Conservation (phyloP, 176 grass and related monocot genomes). For the Carex parvula region DNA sequence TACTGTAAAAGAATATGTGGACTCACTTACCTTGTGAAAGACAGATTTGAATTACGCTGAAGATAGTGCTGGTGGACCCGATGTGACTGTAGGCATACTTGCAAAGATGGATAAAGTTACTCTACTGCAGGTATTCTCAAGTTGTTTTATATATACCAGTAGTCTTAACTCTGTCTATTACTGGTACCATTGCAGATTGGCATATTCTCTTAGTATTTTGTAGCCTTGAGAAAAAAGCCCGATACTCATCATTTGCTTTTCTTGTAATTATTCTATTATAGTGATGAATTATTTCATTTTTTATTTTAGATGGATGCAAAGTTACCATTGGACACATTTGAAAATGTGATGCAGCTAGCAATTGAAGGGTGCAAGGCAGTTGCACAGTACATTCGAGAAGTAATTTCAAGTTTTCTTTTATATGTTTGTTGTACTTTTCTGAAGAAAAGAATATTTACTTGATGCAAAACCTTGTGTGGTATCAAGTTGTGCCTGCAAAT, state of each 20-base stretch:
- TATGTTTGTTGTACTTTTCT: constrained; percentile 29
- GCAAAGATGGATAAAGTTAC: constrained; percentile 94
- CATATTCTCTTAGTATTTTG: neutral
- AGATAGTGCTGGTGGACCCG: constrained; percentile 85
- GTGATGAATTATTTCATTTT: neutral
- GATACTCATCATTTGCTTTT: constrained; percentile 14
- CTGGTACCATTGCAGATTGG: neutral
- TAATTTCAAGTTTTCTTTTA: constrained; percentile 27
- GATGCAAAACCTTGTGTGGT: neutral
- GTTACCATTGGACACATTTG: constrained; percentile 84
- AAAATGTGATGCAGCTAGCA: constrained; percentile 88
- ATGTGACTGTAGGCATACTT: constrained; percentile 90
- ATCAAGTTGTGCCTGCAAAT: neutral
- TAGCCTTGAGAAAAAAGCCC: neutral
- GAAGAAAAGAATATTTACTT: neutral
- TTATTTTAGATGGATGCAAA: constrained; percentile 85
- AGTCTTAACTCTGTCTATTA: neutral
- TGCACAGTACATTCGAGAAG: constrained; percentile 68
- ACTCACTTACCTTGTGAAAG: neutral
- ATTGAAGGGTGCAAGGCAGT: constrained; percentile 96
- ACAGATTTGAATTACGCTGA: constrained; percentile 96
- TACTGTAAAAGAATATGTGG: neutral
- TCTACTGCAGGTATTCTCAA: constrained; percentile 65
- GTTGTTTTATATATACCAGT: neutral
- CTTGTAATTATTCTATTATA: constrained; percentile 8